These are phyloP conservation scores for Lasiodiplodia sp. DNA, from an alignment of 2,329 filamentous ascomycete genomes.

Conservation along the genomic window DNA sequence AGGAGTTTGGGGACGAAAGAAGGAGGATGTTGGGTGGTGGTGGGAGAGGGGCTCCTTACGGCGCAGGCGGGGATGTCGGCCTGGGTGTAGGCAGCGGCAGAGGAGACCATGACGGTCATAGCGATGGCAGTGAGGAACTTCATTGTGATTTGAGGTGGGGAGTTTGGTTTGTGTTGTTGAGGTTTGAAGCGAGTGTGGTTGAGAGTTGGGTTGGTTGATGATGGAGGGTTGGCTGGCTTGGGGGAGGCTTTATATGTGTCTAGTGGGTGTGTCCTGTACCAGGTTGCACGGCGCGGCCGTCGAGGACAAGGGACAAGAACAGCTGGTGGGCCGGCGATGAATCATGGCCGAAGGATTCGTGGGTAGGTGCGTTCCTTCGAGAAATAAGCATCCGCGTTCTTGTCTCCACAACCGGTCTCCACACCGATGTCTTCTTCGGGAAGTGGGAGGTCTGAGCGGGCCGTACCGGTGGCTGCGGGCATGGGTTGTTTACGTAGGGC, in stretches of 20 bases:
- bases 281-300: background rate
- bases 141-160: conserved; percentile 6
- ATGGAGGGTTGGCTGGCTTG: too few relatives aligned
- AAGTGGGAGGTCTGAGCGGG: conserved; percentile 1
- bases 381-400: conserved; percentile 12
- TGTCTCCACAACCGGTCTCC: conserved; percentile 2
- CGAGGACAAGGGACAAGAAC: background rate
- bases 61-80: conserved; percentile 12
- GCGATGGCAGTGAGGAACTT: conserved; percentile 13
- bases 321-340: background rate
- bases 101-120: conserved; percentile 15
- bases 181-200: background rate
- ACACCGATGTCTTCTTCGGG: background rate
- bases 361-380: conserved; percentile 6
- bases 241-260: background rate
- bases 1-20: background rate
- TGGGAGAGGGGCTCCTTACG: background rate
- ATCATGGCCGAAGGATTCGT: background rate
- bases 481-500: background rate
- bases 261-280: too few relatives aligned
- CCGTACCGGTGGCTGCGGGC: background rate
- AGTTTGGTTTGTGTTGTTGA: background rate
- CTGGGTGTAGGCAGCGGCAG: conserved; percentile 8
- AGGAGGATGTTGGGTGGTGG: background rate
- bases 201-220: background rate